phyloP scores from a whole-genome alignment of 2,329 filamentous ascomycete species.

The Penicillium sp. region DNA sequence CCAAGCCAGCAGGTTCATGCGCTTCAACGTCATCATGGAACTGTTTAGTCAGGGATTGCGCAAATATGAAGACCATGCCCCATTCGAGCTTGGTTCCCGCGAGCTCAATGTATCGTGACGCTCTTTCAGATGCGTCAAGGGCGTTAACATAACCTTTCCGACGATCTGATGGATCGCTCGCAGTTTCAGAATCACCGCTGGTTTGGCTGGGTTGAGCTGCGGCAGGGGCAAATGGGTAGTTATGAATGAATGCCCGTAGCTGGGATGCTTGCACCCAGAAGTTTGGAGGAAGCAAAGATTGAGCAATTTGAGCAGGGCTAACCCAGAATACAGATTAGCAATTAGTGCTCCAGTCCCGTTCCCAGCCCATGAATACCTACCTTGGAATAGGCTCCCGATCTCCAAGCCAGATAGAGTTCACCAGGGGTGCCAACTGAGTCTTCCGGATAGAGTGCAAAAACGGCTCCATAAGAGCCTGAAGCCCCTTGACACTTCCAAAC shows the following conservation, averaged over 20 bases:
- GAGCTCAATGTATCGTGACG: constrained; percentile 14
- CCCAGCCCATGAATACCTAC: background rate
- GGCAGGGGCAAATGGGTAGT: constrained; percentile 10
- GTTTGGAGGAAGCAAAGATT: constrained; percentile 19
- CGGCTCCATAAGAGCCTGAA: constrained; percentile 20
- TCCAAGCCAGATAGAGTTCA: constrained; percentile 14
- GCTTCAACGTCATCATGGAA: constrained; percentile 16
- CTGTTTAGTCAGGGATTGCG: constrained; percentile 15
- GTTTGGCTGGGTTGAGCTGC: background rate
- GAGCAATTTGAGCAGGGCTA: constrained; percentile 8
- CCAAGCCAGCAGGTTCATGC: constrained; percentile 14
- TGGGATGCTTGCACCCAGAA: constrained; percentile 12
- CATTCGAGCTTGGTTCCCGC: constrained; percentile 18
- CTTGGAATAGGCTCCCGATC: constrained; percentile 14
- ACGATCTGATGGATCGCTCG: background rate
- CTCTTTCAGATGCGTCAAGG: constrained; percentile 9
- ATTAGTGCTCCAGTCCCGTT: background rate
- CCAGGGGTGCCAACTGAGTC: constrained; percentile 17
- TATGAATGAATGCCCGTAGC: constrained; percentile 16
- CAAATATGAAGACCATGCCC: constrained; percentile 20
- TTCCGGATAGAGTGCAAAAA: constrained; percentile 13
- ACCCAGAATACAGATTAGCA: background rate
- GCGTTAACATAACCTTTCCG: constrained; percentile 14
- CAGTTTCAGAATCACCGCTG: background rate
- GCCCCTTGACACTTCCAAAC: constrained; percentile 18